Conservation (phyloP, 495 filamentous ascomycete species). For the Jackrogersella multiformis region DNA sequence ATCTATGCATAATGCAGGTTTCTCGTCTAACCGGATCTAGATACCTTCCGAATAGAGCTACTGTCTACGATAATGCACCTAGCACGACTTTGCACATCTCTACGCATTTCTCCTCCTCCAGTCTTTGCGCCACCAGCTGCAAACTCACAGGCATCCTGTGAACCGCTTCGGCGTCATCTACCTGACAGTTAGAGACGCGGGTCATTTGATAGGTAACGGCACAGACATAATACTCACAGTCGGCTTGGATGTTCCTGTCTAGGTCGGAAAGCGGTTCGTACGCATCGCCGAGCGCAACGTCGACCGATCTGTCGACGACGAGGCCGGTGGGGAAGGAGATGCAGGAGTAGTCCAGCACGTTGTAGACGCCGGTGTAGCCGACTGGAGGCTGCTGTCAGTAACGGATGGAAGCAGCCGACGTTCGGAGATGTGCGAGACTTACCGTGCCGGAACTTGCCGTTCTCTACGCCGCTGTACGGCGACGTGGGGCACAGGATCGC, state of each 20-base stretch:
- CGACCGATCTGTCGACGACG: slow-evolving; percentile 70
- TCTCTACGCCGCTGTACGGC: slow-evolving; percentile 76
- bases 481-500: slow-evolving; percentile 74
- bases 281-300: slow-evolving; percentile 63
- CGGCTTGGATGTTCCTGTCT: slow-evolving; percentile 75
- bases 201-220: neutral
- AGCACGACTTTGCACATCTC: slow-evolving; percentile 77
- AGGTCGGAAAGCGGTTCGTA: slow-evolving; percentile 71
- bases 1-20: neutral
- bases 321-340: slow-evolving; percentile 67
- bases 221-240: slow-evolving; percentile 54
- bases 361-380: slow-evolving; percentile 80
- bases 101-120: slow-evolving; percentile 87
- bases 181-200: neutral
- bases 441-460: slow-evolving; percentile 80
- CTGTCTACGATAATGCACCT: slow-evolving; percentile 51
- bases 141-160: slow-evolving; percentile 81
- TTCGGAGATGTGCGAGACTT: slow-evolving; percentile 23
- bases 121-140: slow-evolving; percentile 79
- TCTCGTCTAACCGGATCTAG: neutral
- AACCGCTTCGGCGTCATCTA: slow-evolving; percentile 73
- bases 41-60: neutral
- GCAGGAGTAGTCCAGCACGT: slow-evolving; percentile 55
- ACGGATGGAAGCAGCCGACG: neutral
- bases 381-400: slow-evolving; percentile 53